phyloP scores from a whole-genome alignment of 345 rosid species.

The Populus tremula region DNA sequence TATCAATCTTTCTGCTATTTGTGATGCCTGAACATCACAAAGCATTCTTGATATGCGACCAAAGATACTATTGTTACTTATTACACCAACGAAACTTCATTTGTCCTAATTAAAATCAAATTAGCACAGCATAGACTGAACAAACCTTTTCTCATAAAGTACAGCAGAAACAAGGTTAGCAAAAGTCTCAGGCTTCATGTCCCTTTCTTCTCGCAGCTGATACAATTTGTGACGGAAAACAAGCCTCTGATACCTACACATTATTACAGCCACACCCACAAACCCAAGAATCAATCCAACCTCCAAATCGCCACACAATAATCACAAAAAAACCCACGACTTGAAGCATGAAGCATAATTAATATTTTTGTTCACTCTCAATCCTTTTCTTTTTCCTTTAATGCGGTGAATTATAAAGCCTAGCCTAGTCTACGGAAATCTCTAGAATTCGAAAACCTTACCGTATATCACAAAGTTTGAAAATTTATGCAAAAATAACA shows the following conservation, averaged over 20 bases:
- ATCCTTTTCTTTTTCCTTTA: neutral
- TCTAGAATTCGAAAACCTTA: neutral
- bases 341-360: neutral
- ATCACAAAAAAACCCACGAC: neutral
- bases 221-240: conserved; percentile 87
- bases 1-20: neutral
- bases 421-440: neutral
- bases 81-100: neutral
- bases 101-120: neutral
- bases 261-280: neutral
- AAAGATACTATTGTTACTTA: neutral
- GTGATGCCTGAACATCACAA: neutral
- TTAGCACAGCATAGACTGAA: neutral
- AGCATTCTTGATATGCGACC: neutral
- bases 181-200: conserved; percentile 98
- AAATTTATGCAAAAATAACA: neutral
- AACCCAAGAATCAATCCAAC: neutral
- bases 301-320: neutral
- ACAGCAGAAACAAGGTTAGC: conserved; percentile 91
- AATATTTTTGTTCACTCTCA: neutral
- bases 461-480: neutral
- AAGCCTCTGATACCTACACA: conserved; percentile 80
- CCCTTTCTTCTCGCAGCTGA: conserved; percentile 93
- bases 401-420: neutral
- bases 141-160: conserved; percentile 91